Evolutionary conservation across 495 filamentous ascomycete genomes (phyloP), one percentile per base, ranked within the genome.

Genomic region (Lasiosphaeria ovina): DNA sequence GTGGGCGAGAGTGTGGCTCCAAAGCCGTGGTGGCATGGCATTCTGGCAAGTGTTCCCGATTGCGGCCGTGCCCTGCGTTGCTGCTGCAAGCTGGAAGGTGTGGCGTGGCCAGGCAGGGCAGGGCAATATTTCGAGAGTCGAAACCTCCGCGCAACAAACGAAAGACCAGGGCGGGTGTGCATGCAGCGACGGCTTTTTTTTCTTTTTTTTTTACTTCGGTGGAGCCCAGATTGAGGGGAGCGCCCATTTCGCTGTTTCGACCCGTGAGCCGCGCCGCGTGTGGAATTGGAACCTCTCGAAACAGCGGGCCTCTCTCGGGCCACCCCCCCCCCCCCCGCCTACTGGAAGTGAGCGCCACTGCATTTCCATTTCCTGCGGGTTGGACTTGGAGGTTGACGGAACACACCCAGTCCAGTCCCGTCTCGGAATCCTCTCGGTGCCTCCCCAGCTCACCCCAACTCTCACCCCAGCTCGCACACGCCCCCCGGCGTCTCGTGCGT

Each of bases 341-440:
- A 42, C 55, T 49, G 36, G 36, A 51, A 52, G 33, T 47, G 57
- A 38, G 24, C 35, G 36, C 17, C n/a, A 31, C 38, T 36, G n/a
- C 32, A 17, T 35, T 32, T 14, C 44, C 1, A 47, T 47, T 14
- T 1, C 16, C 16, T 47, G 44, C 12, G 44, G 12, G 12, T 14
- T 56, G 54, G 24, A 24, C 24, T 24, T 24, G 33, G 54, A 38
- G 31, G 24, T 31, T 35, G 31, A 58, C 14, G 38, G 35, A 35
- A 45, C 54, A 24, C 31, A 34, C 56, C 45, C 32, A 16, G 44
- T 8, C 56, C 56, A 49, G 40, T 38, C 40, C 45, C 48, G 61
- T 63, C 54, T 61, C 62, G 62, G 62, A 60, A 61, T 52, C 53
- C 47, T 42, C 58, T 60, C 54, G 42, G 61, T 45, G 35, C 54